Conservation (phyloP, 208 protist species). For the Acanthamoeba polyphaga region DNA sequence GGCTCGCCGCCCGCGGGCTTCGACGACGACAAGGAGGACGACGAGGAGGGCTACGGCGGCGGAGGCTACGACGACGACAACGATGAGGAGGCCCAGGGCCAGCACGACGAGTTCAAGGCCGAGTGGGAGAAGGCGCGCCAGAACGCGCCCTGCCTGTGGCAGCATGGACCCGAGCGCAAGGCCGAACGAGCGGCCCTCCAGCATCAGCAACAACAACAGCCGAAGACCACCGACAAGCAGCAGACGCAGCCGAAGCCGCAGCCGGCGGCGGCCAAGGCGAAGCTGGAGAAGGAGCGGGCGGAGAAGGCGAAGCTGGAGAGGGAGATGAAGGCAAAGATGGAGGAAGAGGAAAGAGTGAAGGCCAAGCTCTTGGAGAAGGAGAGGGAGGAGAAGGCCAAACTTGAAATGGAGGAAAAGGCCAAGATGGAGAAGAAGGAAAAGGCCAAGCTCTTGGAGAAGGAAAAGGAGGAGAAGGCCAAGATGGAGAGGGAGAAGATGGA, state of each 20-base stretch:
- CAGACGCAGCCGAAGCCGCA: neutral
- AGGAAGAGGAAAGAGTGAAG: neutral
- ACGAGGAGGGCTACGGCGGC: neutral
- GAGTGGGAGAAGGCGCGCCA: conserved; percentile 6
- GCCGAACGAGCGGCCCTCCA: neutral
- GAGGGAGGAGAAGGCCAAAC: too few relatives aligned
- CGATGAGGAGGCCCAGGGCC: neutral
- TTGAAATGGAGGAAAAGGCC: neutral
- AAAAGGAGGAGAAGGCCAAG: neutral
- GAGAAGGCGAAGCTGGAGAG: neutral
- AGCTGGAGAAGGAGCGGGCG: neutral
- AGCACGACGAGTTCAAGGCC: conserved; percentile 45
- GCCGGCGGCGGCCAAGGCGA: neutral
- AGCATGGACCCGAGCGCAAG: neutral
- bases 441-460: too few relatives aligned
- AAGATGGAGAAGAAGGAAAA: neutral
- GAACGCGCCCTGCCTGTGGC: neutral
- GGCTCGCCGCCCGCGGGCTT: neutral
- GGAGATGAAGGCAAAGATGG: neutral
- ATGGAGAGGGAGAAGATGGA: neutral
- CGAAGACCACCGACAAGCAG: neutral
- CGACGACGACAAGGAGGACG: neutral
- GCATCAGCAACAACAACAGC: neutral
- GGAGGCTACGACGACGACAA: neutral
- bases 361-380: neutral